Evolutionary conservation across 2,329 filamentous ascomycete species (phyloP), one percentile per base, ranked within the genome.

Genomic region (Penicillium frequentans): DNA sequence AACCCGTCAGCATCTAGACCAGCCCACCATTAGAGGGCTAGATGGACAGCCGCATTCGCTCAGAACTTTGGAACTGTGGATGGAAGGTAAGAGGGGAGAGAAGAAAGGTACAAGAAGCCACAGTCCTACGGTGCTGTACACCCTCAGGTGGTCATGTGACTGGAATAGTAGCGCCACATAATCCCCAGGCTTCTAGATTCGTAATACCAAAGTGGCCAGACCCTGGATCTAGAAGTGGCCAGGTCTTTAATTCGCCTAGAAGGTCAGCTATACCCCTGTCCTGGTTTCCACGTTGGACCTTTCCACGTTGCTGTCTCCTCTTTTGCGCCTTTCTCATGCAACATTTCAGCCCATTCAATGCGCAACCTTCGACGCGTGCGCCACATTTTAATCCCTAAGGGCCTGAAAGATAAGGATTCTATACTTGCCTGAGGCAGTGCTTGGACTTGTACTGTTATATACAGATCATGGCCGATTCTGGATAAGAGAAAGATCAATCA

Each of bases 121-220:
- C 39, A 23, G 5, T 42, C 39, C 39, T 42, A 42, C 39, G 19
- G 39, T 42, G 19, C 39, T 42, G 19, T 42, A 23, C 19, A 23
- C 39, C 39, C 39, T 42, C 19, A 42, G 2, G 6, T 42, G 39
- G 19, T 42, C 39, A 42, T 10, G n/a, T 42, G 39, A 42, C 19
- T 7, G 6, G 16, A 3, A 39, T 42, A 23, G 39, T 3, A 23
- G 10, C 39, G 35, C 7, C 16, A 39, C n/a, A n/a, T 10, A 9
- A 42, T 14, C 39, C 39, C n/a, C 44, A 37, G 31, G 7, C 31
- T 33, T 33, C 31, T 33, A 7, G 14, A 33, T 14, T 50, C 49
- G 23, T 60, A 57, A 26, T 52, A 47, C 39, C 58, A 52, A 13
- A 49, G 43, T n/a, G 33, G 51, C 19, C 47, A 56, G 27, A 33